Base-by-base conservation (phyloP, 2,329 filamentous ascomycete species). In the Aspergillus sp. region DNA sequence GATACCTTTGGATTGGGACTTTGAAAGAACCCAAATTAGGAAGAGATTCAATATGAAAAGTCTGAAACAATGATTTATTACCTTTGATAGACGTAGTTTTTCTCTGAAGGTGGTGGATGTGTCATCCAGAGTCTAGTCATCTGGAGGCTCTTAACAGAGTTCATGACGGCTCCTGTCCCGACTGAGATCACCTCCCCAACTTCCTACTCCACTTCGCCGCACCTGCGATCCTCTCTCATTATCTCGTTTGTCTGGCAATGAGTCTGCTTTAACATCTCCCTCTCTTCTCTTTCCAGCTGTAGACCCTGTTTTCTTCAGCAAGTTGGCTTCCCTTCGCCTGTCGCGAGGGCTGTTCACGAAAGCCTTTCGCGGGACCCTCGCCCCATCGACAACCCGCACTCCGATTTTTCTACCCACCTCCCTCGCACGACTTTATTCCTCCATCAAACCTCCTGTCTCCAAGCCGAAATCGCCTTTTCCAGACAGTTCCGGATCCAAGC, bases 251-350 rank as follows among this genome's bases (percentile, higher is more conserved):
- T 30, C 26, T 30, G 26, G 26, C 26, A 30, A 30, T 30, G 26
- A 10, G 26, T 30, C n/a, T 38, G 13, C 30, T 20, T 20, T 22
- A 16, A 14, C 17, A 11, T 16, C 11, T 43, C 11, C 16, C 22
- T 43, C 40, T 20, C 40, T 19, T 43, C 16, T 17, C n/a, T 26
- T 17, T 33, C 17, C 24, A 45, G 19, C 38, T 9, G 36, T 48
- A 19, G 9, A 40, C 20, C 13, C 19, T 38, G n/a, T 20, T 20
- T 13, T 46, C n/a, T 51, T 30, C 24, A 26, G 9, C 19, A 49
- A 11, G 17, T 71, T 72, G 70, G 70, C 69, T 70, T 70, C 64
- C 57, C 50, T 66, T 58, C 57, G 53, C 40, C 55, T 60, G 51
- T 55, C 62, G 62, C 62, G 64, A 61, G 63, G 61, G 57, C 60